Evolutionary conservation across 106 monocot genomes (phyloP).

Genomic region (Dioscorea zingiberensis): DNA sequence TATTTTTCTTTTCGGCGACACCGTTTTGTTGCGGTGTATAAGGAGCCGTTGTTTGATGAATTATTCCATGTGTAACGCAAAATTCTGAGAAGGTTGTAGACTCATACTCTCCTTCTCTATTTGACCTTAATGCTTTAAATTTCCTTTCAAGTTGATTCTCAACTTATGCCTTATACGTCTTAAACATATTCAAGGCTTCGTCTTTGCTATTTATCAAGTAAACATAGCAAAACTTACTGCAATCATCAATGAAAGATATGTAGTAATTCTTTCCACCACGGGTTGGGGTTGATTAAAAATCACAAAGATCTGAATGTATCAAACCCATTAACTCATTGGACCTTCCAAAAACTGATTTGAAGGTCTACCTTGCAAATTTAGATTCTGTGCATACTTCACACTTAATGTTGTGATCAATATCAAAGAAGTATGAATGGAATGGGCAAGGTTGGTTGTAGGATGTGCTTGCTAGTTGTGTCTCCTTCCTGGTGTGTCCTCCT

Average conservation of each 20-base stretch:
- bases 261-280: not conserved
- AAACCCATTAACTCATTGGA: too few relatives aligned
- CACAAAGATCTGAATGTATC: not conserved
- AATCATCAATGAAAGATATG: slow-evolving; percentile 2
- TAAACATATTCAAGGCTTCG: not conserved
- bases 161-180: not conserved
- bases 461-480: too few relatives aligned
- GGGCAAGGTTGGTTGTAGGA: too few relatives aligned
- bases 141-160: not conserved
- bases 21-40: not conserved
- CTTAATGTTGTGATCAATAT: too few relatives aligned
- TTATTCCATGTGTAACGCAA: not conserved
- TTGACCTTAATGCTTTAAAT: not conserved
- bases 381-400: too few relatives aligned
- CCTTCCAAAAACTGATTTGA: too few relatives aligned
- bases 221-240: not conserved
- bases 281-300: not conserved
- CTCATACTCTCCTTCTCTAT: slow-evolving; percentile 7
- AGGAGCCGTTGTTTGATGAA: not conserved
- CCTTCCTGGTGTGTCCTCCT: too few relatives aligned
- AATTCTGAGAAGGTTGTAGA: not conserved
- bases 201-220: not conserved
- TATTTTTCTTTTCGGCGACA: slow-evolving; percentile 3
- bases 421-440: too few relatives aligned
- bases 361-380: too few relatives aligned